Evolutionary conservation across 257 asterid genomes (phyloP).

Genomic region (Rubia yunnanensis): DNA sequence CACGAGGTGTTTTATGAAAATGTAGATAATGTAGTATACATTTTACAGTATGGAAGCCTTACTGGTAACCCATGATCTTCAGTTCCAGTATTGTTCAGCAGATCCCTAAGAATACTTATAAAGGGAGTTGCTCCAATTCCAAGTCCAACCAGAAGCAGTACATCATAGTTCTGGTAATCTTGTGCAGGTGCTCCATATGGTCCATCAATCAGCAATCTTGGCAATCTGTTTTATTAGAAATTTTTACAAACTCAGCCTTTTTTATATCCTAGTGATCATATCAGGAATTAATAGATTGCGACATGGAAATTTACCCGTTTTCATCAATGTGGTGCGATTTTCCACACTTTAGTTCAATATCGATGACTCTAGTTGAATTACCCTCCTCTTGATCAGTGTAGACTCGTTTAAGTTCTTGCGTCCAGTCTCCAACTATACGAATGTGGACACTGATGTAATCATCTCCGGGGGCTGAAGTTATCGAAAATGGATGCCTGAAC

Average conservation of each 20-base stretch:
- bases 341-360: constrained; percentile 50
- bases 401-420: constrained; percentile 48
- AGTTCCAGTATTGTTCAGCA: constrained; percentile 54
- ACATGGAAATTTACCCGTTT: constrained; percentile 38
- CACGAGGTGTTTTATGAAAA: neutral
- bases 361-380: constrained; percentile 41
- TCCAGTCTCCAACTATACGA: constrained; percentile 71
- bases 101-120: constrained; percentile 82
- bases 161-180: constrained; percentile 76
- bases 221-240: constrained; percentile 38
- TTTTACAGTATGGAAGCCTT: neutral
- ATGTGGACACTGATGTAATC: constrained; percentile 75
- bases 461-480: constrained; percentile 96
- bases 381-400: constrained; percentile 38
- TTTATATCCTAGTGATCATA: neutral
- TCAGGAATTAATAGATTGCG: neutral
- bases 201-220: constrained; percentile 76
- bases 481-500: constrained; percentile 94
- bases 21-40: neutral
- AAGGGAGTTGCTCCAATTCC: constrained; percentile 97
- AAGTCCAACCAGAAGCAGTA: constrained; percentile 80
- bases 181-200: constrained; percentile 98
- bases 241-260: constrained; percentile 3
- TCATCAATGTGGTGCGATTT: constrained; percentile 40
- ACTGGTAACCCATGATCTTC: constrained; percentile 50